Evolutionary conservation across 2,329 filamentous ascomycete species (phyloP), one percentile per base, ranked within the genome.

Genomic region (Botrytis fragariae): DNA sequence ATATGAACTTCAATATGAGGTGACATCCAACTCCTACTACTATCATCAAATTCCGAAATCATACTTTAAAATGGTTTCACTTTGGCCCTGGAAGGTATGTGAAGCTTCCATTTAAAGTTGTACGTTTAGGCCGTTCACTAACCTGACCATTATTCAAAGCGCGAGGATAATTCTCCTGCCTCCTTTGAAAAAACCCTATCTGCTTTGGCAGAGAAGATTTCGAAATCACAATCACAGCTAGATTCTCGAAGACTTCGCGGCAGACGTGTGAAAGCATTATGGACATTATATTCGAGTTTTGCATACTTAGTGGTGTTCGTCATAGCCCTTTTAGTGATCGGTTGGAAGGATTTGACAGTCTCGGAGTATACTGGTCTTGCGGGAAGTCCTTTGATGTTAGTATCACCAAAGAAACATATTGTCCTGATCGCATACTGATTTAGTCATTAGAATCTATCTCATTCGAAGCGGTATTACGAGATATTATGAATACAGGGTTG

Each of bases 111-210:
- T 32, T 61, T 37, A 54, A 39, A 22, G 63, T 65, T 64, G 35
- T 70, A 73, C 35, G 75, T 71, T 57, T 35, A 57, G n/a, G 51
- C 4, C 25, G 1, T 54, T 37, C 67, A 63, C 73, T 72, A 62
- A 73, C 63, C n/a, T 25, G 74, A 45, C 37, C 42, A 20, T 60
- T 42, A 22, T 22, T 35, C 60, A 73, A 62, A 97, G 94, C 89
- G 89, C 83, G 88, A 93, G 80, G 88, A 92, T 81, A 92, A 89
- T 81, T 97, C 95, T 77, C 92, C 96, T 39, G 95, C 94, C 69
- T 93, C 92, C 6, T 99, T 98, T 81, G 96, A 99, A 84, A 98
- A 95, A 86, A 90, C 92, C 3, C 90, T 99, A 44, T 93, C 94
- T 16, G 87, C 89, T 37, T 89, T 99, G 63, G 93, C 95, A 18